These are phyloP conservation scores for Diutina sp. DNA, from an alignment of 1,139 yeast species.

Conservation along the genomic window DNA sequence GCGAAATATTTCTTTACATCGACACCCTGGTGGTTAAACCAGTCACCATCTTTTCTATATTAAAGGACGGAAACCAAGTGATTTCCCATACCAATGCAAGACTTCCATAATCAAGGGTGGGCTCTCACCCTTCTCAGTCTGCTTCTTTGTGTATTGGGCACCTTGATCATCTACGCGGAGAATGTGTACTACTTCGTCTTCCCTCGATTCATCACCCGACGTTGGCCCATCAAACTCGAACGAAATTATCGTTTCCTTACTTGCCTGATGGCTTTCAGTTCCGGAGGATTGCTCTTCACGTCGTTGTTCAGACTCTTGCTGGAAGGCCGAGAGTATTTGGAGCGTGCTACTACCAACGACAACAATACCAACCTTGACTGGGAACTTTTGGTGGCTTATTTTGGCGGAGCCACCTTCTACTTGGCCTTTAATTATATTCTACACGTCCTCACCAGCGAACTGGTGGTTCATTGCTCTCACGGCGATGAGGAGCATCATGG, in stretches of 20 bases:
- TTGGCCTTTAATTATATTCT: slow-evolving; percentile 46
- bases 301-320: slow-evolving; percentile 68
- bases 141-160: slow-evolving; percentile 45
- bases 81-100: background rate
- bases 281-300: slow-evolving; percentile 72
- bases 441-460: slow-evolving; percentile 66
- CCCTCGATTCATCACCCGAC: slow-evolving; percentile 27
- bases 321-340: slow-evolving; percentile 33
- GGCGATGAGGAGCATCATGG: slow-evolving; percentile 11
- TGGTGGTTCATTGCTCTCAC: slow-evolving; percentile 80
- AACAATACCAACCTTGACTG: slow-evolving; percentile 11
- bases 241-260: slow-evolving; percentile 51
- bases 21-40: background rate
- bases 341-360: slow-evolving; percentile 10
- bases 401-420: slow-evolving; percentile 51
- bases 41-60: background rate
- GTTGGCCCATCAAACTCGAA: slow-evolving; percentile 39
- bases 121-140: slow-evolving; percentile 42
- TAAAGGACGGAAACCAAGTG: background rate
- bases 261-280: slow-evolving; percentile 54
- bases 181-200: slow-evolving; percentile 24
- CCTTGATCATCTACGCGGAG: slow-evolving; percentile 41
- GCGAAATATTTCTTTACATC: background rate
- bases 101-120: slow-evolving; percentile 33
- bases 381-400: slow-evolving; percentile 35